These are phyloP conservation scores for Aphanomyces stellatus DNA, from an alignment of 352 stramenopile genomes.

Conservation along the genomic window DNA sequence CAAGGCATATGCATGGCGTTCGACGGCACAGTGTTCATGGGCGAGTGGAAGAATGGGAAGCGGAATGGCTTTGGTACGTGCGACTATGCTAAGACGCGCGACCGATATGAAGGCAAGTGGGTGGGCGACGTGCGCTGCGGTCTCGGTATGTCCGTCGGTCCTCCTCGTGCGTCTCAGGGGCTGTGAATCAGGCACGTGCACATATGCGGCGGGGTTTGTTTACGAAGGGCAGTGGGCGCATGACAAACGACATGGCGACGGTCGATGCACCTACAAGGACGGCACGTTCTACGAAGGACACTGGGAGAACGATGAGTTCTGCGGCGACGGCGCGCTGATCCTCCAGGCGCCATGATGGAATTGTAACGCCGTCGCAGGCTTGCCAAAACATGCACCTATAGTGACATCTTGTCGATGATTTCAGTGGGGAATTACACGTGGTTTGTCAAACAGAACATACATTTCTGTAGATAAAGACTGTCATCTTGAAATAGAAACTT, in stretches of 20 bases:
- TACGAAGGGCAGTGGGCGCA: constrained; percentile 82
- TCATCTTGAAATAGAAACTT: constrained; percentile 8
- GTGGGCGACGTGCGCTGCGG: constrained; percentile 64
- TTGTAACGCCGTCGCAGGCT: neutral
- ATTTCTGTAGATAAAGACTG: neutral
- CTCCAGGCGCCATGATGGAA: constrained; percentile 16
- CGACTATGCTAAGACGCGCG: constrained; percentile 40
- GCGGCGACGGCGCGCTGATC: constrained; percentile 56
- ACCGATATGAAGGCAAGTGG: constrained; percentile 80
- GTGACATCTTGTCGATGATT: neutral
- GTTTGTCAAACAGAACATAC: neutral
- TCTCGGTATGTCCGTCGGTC: constrained; percentile 21
- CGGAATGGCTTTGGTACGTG: constrained; percentile 77
- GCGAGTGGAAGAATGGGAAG: constrained; percentile 76
- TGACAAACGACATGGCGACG: constrained; percentile 69
- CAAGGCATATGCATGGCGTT: constrained; percentile 38
- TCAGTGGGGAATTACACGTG: neutral
- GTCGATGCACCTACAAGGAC: constrained; percentile 63
- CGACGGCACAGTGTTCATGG: constrained; percentile 76
- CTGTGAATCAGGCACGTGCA: constrained; percentile 24
- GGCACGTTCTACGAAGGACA: constrained; percentile 75
- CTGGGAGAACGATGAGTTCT: constrained; percentile 69
- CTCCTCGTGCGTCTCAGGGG: neutral
- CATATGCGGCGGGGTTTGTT: constrained; percentile 46
- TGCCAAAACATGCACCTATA: neutral